Percentiles rank a stretch among this genome's conserved stretches.
Conservation (phyloP, 139 green algal genomes). For the Chlamydomonas sphaeroides region DNA sequence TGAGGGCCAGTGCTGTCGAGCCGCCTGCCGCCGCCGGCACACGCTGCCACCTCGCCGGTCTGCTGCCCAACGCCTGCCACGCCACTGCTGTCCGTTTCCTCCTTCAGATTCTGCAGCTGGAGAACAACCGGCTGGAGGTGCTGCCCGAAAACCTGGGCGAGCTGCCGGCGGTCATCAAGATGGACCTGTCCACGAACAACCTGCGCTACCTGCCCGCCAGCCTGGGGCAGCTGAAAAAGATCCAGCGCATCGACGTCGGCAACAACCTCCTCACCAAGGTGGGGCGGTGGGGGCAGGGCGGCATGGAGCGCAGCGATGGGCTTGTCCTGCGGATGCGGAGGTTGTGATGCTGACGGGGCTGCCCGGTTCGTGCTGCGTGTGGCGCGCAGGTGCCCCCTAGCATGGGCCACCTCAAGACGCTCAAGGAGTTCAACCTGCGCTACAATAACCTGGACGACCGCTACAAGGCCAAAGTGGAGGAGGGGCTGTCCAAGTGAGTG, state of each 20-base stretch:
- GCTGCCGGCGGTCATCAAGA: slow-evolving; percentile 69
- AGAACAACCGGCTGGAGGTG: slow-evolving; percentile 82
- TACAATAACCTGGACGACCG: slow-evolving; percentile 85
- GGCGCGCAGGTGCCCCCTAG: slow-evolving; percentile 63
- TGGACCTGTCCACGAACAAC: slow-evolving; percentile 85
- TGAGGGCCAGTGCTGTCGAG: too few species aligned
- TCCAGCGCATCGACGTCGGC: slow-evolving; percentile 74
- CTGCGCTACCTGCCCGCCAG: slow-evolving; percentile 74
- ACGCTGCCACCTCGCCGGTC: too few species aligned
- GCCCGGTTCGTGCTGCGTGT: too few species aligned
- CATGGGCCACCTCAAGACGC: slow-evolving; percentile 78
- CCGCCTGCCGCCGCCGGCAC: too few species aligned
- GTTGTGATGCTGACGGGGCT: background rate
- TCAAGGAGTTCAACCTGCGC: slow-evolving; percentile 86
- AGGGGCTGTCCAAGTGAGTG: slow-evolving; percentile 73
- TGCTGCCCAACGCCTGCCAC: too few species aligned
- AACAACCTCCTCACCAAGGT: slow-evolving; percentile 78
- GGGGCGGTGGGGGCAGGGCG: background rate
- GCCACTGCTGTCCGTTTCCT: background rate
- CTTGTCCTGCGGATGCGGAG: background rate
- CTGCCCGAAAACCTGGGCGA: slow-evolving; percentile 80
- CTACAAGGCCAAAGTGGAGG: slow-evolving; percentile 75
- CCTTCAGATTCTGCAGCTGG: slow-evolving; percentile 64
- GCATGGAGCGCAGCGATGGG: too few species aligned
- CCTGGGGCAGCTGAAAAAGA: slow-evolving; percentile 74